Percentiles rank a stretch among this genome's conserved stretches.
These are phyloP conservation scores for Rhodosorus marinus DNA, from an alignment of 23 red algal genomes.

Conservation along the genomic window DNA sequence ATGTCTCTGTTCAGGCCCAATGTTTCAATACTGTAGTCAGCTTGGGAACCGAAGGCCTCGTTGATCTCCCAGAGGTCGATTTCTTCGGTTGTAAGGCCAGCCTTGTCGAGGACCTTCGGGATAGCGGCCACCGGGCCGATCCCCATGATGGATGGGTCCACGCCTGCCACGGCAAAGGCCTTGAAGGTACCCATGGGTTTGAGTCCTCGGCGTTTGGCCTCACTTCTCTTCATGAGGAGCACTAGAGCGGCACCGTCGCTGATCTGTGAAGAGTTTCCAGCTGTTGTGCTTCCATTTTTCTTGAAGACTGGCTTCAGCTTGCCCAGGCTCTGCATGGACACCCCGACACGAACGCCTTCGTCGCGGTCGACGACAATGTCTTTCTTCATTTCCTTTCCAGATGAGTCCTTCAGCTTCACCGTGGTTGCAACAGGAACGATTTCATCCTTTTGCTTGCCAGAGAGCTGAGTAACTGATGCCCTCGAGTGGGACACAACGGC, in stretches of 20 bases:
- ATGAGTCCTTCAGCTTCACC: constrained; percentile 26
- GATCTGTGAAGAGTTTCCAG: constrained; percentile 92
- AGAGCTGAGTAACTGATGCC: constrained; percentile 49
- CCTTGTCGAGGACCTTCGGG: constrained; percentile 44
- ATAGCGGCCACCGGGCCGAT: constrained; percentile 90
- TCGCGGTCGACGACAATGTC: constrained; percentile 52
- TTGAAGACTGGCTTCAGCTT: constrained; percentile 72
- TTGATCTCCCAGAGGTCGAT: constrained; percentile 96
- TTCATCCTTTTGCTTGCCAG: constrained; percentile 47
- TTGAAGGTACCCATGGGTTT: constrained; percentile 41
- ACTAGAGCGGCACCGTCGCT: constrained; percentile 91
- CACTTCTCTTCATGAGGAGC: constrained; percentile 81
- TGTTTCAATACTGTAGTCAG: constrained; percentile 61
- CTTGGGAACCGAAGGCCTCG: constrained; percentile 94
- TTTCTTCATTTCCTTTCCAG: constrained; percentile 1
- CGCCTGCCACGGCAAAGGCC: constrained; percentile 69
- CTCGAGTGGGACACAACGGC: constrained; percentile 81
- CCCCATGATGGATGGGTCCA: constrained; percentile 86
- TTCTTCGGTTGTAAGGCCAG: constrained; percentile 32
- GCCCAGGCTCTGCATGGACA: constrained; percentile 35
- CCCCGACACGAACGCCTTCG: constrained; percentile 83
- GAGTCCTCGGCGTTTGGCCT: constrained; percentile 64
- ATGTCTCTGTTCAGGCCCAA: constrained; percentile 81
- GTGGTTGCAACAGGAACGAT: constrained; percentile 77
- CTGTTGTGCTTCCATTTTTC: constrained; percentile 80